Conservation (phyloP, 495 filamentous ascomycete genomes). For the Podospora appendiculata region DNA sequence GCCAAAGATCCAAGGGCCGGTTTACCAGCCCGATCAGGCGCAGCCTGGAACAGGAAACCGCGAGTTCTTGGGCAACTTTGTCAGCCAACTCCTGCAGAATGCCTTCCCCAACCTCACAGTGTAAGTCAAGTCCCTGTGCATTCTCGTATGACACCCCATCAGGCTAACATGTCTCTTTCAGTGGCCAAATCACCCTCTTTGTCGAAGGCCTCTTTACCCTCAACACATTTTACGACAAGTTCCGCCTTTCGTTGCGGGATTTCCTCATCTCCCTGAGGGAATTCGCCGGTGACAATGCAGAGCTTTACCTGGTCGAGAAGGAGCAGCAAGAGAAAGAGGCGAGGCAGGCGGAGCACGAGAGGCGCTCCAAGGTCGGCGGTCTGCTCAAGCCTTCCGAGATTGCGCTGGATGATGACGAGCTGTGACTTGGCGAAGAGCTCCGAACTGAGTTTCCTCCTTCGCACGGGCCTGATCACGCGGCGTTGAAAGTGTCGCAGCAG, state of each 20-base stretch:
- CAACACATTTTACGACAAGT: constrained; percentile 75
- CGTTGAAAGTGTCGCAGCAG: constrained; percentile 8
- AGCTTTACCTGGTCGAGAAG: constrained; percentile 91
- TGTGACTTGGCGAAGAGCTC: constrained; percentile 72
- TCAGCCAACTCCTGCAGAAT: constrained; percentile 74
- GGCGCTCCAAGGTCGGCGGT: constrained; percentile 85
- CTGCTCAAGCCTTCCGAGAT: constrained; percentile 89
- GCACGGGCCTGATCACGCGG: constrained; percentile 6
- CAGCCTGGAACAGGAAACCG: constrained; percentile 74
- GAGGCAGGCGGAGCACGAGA: constrained; percentile 71
- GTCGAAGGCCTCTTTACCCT: constrained; percentile 76
- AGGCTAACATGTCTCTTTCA: constrained; percentile 36
- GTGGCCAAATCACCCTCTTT: constrained; percentile 80
- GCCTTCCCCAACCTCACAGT: constrained; percentile 90
- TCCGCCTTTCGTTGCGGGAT: constrained; percentile 90
- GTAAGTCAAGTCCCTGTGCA: constrained; percentile 44
- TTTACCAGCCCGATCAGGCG: constrained; percentile 77
- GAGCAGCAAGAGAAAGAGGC: constrained; percentile 76
- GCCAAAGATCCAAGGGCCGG: constrained; percentile 83
- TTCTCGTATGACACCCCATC: background rate
- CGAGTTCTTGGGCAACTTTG: constrained; percentile 81
- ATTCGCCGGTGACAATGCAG: constrained; percentile 85
- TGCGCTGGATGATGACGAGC: constrained; percentile 89
- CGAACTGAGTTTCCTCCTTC: constrained; percentile 48
- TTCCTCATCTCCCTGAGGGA: constrained; percentile 97